Conservation (phyloP, 768 basidiomycete genomes). For the Naganishia vaughanmartiniae region DNA sequence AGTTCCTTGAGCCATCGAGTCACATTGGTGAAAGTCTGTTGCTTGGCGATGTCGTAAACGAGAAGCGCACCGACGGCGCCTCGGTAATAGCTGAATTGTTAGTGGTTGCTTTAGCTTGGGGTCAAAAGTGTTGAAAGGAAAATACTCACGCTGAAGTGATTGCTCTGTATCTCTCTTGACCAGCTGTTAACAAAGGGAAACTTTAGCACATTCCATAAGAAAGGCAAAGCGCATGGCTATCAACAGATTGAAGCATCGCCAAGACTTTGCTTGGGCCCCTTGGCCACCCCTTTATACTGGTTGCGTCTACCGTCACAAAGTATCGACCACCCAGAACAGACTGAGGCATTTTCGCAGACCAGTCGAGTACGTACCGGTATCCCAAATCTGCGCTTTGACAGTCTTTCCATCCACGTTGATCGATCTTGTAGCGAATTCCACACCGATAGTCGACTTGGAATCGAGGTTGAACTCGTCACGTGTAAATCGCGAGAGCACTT, state of each 20-base stretch:
- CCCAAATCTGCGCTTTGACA: slow-evolving; percentile 98
- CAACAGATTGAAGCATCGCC: not conserved
- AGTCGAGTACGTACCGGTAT: slow-evolving; percentile 68
- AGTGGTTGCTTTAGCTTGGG: not conserved
- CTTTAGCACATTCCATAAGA: not conserved
- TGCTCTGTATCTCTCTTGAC: slow-evolving; percentile 94
- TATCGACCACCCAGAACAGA: not conserved
- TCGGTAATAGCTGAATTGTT: slow-evolving; percentile 69
- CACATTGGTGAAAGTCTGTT: slow-evolving; percentile 80
- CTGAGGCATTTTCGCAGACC: not conserved
- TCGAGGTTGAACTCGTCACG: slow-evolving; percentile 99
- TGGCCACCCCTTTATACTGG: not conserved
- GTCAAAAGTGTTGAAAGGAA: not conserved
- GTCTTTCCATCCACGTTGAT: slow-evolving; percentile 95
- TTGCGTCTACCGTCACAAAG: not conserved
- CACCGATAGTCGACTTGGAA: slow-evolving; percentile 98
- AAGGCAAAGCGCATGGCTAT: not conserved
- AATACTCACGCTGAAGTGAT: slow-evolving; percentile 79
- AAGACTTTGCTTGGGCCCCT: not conserved
- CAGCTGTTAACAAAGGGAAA: slow-evolving; percentile 59
- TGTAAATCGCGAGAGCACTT: slow-evolving; percentile 99
- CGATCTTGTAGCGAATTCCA: slow-evolving; percentile 95
- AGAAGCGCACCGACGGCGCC: slow-evolving; percentile 67
- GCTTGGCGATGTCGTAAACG: slow-evolving; percentile 55
- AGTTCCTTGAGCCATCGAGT: slow-evolving; percentile 96